Evolutionary conservation across 441 rosid species (phyloP), one percentile per base, ranked within the genome.

Genomic region (Croton laevigatus): DNA sequence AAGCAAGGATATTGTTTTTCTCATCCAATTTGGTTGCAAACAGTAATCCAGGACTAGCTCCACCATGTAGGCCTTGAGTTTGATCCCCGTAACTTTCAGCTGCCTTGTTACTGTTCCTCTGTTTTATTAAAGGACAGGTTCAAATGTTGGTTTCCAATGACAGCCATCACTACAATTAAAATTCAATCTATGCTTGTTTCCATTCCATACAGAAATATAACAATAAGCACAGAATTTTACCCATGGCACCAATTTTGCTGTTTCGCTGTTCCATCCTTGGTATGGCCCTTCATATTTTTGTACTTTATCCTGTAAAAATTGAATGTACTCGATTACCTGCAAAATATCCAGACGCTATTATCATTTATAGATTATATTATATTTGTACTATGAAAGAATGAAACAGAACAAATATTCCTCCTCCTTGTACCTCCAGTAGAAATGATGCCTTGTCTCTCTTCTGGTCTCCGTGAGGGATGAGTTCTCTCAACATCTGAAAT

Each of bases 391-490:
- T 22, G 48, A 66, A 17, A 37, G n/a, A 44, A 36, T 40, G 36
- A 17, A 44, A 6, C 5, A 3, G 11, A 52, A 59, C 32, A 20
- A 63, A 45, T 34, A n/a, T 11, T 36, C 59, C 36, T 37, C 51
- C 44, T 62, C 23, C 64, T 16, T 55, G 59, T 68, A 91, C 98
- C 98, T 95, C 99, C 68, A 92, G 79, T 16, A 92, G 84, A 81
- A 95, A 95, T 17, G 98, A 95, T 3, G 99, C 99, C 82, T 91
- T 95, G 70, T 95, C 99, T 68, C 95, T 87, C 81, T 92, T 95
- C 57, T 92, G 98, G 72, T 95, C 98, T n/a, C 91, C 82, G 70
- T 84, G 89, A 52, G 99, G 99, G 71, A 92, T 89, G 37, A 95
- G 83, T 48, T 80, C 91, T 76, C 98, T 86, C 79, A 92, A 74